Percentiles rank a stretch among this genome's conserved stretches.
These are phyloP conservation scores for Xylaria sp. DNA, from an alignment of 2,329 filamentous ascomycete genomes.

Conservation along the genomic window DNA sequence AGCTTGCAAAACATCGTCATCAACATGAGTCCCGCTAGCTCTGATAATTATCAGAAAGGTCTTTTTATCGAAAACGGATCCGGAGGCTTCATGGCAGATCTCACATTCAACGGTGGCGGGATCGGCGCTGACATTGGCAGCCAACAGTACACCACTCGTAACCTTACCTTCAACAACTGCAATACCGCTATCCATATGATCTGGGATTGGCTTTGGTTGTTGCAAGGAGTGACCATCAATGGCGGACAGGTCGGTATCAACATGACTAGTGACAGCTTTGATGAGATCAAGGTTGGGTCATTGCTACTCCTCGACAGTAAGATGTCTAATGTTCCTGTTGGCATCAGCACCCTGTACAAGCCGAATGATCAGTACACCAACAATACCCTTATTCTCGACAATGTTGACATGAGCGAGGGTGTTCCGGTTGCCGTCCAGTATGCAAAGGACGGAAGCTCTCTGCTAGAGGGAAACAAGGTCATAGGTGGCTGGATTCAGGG, in stretches of 20 bases:
- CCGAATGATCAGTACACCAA: conserved; percentile 72
- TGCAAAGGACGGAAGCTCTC: conserved; percentile 62
- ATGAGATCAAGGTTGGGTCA: conserved; percentile 83
- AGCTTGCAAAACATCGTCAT: conserved; percentile 84
- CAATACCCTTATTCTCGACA: conserved; percentile 86
- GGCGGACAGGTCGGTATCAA: conserved; percentile 80
- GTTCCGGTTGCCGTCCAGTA: conserved; percentile 74
- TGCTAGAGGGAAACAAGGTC: conserved; percentile 76
- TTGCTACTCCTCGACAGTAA: conserved; percentile 84
- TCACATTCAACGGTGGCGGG: conserved; percentile 84
- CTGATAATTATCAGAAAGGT: conserved; percentile 75
- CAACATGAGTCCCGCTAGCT: conserved; percentile 74
- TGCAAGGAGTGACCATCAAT: conserved; percentile 80
- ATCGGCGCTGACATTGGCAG: conserved; percentile 83
- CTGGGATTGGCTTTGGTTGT: conserved; percentile 90
- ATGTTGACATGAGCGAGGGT: conserved; percentile 81
- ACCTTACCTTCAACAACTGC: conserved; percentile 83
- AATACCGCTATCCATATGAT: conserved; percentile 88
- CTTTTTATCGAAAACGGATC: conserved; percentile 89
- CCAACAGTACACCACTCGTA: conserved; percentile 88
- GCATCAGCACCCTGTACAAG: conserved; percentile 79
- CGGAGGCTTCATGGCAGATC: conserved; percentile 84
- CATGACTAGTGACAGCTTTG: conserved; percentile 72
- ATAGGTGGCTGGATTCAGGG: conserved; percentile 83
- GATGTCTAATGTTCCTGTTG: conserved; percentile 78